These are phyloP conservation scores for Thozetella sp. DNA, from an alignment of 495 filamentous ascomycete species.

Conservation along the genomic window DNA sequence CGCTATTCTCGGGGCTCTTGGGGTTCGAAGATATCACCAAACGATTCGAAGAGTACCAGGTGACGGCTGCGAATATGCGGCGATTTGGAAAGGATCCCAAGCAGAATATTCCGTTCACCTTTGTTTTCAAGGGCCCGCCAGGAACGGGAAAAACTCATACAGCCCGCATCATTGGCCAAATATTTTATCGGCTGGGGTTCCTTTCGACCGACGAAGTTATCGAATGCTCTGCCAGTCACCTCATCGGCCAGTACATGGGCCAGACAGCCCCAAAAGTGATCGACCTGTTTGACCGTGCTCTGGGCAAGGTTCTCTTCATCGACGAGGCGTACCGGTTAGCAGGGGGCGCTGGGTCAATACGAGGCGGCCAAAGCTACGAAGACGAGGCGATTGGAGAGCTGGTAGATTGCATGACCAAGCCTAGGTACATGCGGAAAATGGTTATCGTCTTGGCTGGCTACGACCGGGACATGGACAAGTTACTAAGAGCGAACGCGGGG, in stretches of 20 bases:
- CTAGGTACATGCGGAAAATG: conserved; percentile 55
- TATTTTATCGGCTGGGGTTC: conserved; percentile 70
- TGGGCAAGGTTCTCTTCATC: conserved; percentile 63
- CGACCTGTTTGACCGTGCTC: conserved; percentile 51
- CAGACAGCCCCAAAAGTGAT: conserved; percentile 60
- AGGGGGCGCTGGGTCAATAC: not conserved
- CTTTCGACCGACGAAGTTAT: conserved; percentile 52
- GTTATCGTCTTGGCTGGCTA: conserved; percentile 72
- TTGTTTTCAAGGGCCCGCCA: conserved; percentile 34
- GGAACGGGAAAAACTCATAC: conserved; percentile 73
- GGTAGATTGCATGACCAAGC: conserved; percentile 63
- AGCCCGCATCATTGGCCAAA: conserved; percentile 65
- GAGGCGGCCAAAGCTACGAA: conserved; percentile 37
- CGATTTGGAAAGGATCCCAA: conserved; percentile 58
- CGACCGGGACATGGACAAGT: conserved; percentile 60
- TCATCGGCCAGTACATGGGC: conserved; percentile 59
- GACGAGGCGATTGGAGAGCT: conserved; percentile 69
- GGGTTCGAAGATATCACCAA: conserved; percentile 64
- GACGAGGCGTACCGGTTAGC: conserved; percentile 64
- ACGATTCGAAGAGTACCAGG: conserved; percentile 59
- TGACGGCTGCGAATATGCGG: conserved; percentile 48
- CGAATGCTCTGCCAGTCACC: conserved; percentile 57
- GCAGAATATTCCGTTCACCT: conserved; percentile 25
- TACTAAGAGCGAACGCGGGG: conserved; percentile 54
- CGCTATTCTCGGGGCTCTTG: conserved; percentile 60